Base-by-base conservation (phyloP, 1,284 basidiomycete species). In the Vanrija sp. region DNA sequence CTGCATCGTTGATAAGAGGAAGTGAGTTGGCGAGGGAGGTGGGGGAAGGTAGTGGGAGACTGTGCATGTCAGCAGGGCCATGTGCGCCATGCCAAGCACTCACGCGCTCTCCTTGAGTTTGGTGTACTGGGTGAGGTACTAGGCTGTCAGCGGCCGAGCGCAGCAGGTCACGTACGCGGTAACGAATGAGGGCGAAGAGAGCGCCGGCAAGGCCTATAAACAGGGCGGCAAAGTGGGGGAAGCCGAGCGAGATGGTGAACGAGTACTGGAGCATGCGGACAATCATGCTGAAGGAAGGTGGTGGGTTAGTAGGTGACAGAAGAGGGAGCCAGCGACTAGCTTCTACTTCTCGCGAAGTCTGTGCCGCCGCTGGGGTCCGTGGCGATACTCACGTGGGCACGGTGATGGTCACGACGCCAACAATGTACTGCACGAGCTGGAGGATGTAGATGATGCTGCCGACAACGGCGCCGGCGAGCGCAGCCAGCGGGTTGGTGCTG, bases 201-300 rank as follows among this genome's bases (percentile, higher is more conserved):
- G 82, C 84, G 49, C 89, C 81, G 2, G 82, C 80, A 2, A 84
- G 84, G 5, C 84, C 78, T 16, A 80, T 76, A 61, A 91, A 89
- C 15, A 95, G 82, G 51, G 87, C 80, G 10, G 87, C 85, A 61
- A 94, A 86, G 46, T 87, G 88, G 81, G 88, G 92, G 72, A 94
- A 93, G 63, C 90, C 90, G 49, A 95, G 82, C 84, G 93, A 75
- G 64, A 92, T 81, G 1, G 91, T 93, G 81, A 93, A 85, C 5
- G 90, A 91, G 71, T 91, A 92, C 10, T 90, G 91, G 16, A 94
- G 81, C 34, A 91, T 80, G 21, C 85, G 80, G 65, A 75, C 70
- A 8, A 76, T 61, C 23, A 65, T 55, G n/a, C 72, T 73, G 54
- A 26, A n/a, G 88, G 89, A 23, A 21, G 18, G 15, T 45, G 51